These are phyloP conservation scores for Dendryphion nanum DNA, from an alignment of 2,329 filamentous ascomycete genomes.

Conservation along the genomic window DNA sequence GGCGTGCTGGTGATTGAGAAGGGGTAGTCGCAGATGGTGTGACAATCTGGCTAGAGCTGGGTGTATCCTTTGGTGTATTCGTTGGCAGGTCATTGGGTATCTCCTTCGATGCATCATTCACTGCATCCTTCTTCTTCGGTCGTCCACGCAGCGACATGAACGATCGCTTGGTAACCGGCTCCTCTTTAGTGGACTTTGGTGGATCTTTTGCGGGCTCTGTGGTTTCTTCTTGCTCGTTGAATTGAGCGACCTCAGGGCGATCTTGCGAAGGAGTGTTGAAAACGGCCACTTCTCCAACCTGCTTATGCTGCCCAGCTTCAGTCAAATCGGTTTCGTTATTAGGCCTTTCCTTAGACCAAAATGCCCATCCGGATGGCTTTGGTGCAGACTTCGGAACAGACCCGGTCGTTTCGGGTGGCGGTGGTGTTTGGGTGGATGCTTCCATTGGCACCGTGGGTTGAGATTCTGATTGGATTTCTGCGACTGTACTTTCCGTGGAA, in stretches of 20 bases:
- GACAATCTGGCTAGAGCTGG: constrained; percentile 35
- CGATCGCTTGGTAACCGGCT: constrained; percentile 24
- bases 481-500: too few relatives aligned
- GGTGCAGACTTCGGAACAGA: too few relatives aligned
- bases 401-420: background rate
- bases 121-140: constrained; percentile 20
- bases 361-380: constrained; percentile 70
- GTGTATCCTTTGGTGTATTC: constrained; percentile 2
- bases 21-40: constrained; percentile 30
- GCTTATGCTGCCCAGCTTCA: constrained; percentile 58
- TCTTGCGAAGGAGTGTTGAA: constrained; percentile 51
- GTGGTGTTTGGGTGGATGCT: background rate
- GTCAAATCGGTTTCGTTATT: constrained; percentile 52
- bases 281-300: constrained; percentile 52
- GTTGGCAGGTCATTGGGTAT: constrained; percentile 15
- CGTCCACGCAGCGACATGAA: constrained; percentile 32
- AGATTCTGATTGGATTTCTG: too few relatives aligned
- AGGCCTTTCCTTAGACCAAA: constrained; percentile 67
- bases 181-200: constrained; percentile 14
- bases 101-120: constrained; percentile 13
- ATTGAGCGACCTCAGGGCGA: constrained; percentile 51
- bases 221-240: constrained; percentile 42
- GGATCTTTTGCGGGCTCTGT: constrained; percentile 13
- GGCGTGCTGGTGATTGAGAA: constrained; percentile 22
- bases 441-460: too few relatives aligned